Evolutionary conservation across 352 stramenopile genomes (phyloP).

Genomic region (Globisporangium carolinianum): DNA sequence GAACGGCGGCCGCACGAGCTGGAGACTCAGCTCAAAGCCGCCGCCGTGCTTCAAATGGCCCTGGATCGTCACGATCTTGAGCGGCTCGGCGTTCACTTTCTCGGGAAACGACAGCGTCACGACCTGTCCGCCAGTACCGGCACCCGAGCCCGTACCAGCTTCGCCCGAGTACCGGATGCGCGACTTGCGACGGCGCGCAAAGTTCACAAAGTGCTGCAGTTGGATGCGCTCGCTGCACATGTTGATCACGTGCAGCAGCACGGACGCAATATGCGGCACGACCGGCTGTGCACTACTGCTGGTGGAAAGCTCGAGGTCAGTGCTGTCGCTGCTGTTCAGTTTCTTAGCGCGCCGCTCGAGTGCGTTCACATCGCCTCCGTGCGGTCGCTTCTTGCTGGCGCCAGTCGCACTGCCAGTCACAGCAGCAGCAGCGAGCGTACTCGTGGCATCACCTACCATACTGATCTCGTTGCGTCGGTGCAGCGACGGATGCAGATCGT

Average conservation of each 20-base stretch:
- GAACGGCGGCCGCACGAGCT: conserved; percentile 55
- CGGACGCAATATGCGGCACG: conserved; percentile 63
- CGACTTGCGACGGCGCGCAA: conserved; percentile 73
- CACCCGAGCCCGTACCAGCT: conserved; percentile 38
- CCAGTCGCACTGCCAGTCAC: too few species aligned
- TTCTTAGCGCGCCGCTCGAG: conserved; percentile 27
- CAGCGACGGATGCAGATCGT: conserved; percentile 56
- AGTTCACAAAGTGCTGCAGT: conserved; percentile 84
- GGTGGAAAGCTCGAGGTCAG: background rate
- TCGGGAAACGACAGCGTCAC: conserved; percentile 84
- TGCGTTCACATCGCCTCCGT: conserved; percentile 7
- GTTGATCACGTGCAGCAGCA: conserved; percentile 79
- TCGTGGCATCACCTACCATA: conserved; percentile 11
- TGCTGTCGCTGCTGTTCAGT: conserved; percentile 9
- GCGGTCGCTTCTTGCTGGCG: conserved; percentile 32
- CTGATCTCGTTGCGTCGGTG: conserved; percentile 40
- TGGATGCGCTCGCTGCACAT: conserved; percentile 83
- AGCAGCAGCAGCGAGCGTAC: conserved; percentile 5
- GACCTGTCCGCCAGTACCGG: conserved; percentile 73
- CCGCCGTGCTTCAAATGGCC: conserved; percentile 70
- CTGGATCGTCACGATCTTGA: conserved; percentile 74
- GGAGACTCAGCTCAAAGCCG: conserved; percentile 74
- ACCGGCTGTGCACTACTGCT: conserved; percentile 3
- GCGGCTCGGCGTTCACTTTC: conserved; percentile 75
- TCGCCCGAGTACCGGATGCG: conserved; percentile 81